phyloP scores from a whole-genome alignment of 495 filamentous ascomycete genomes.

The Penicillium nucicola region DNA sequence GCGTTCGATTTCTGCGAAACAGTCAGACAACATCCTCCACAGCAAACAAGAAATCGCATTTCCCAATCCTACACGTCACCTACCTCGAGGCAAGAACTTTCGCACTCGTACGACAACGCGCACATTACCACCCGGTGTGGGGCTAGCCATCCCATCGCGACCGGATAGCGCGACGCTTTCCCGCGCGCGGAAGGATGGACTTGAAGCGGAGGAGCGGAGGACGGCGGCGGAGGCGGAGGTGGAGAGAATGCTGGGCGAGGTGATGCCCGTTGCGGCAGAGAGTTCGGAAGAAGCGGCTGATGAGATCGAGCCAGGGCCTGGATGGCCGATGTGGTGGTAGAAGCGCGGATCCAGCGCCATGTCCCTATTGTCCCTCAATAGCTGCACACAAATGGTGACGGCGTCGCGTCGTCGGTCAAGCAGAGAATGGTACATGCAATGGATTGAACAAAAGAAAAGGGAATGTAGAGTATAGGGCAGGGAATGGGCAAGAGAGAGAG shows the following conservation, averaged over 20 bases:
- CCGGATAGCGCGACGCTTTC: constrained; percentile 55
- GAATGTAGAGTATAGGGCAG: constrained; percentile 2
- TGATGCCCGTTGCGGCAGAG: constrained; percentile 53
- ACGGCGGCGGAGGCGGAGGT: constrained; percentile 61
- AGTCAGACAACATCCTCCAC: neutral
- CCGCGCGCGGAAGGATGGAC: constrained; percentile 67
- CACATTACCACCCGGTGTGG: constrained; percentile 73
- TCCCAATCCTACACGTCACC: constrained; percentile 12
- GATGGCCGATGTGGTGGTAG: constrained; percentile 46
- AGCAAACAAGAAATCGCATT: neutral
- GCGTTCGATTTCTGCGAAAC: constrained; percentile 66
- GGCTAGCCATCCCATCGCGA: constrained; percentile 32
- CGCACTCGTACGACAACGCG: constrained; percentile 91
- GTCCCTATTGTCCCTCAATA: constrained; percentile 46
- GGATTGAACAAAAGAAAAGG: constrained; percentile 9
- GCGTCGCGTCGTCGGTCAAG: constrained; percentile 42
- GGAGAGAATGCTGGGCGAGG: constrained; percentile 43
- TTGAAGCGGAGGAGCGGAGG: constrained; percentile 48
- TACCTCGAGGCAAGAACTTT: constrained; percentile 87
- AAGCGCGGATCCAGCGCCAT: constrained; percentile 59
- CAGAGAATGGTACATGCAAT: constrained; percentile 45
- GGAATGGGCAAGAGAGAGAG: constrained; percentile 2
- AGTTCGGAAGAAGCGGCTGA: constrained; percentile 57
- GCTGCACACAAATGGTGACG: constrained; percentile 43
- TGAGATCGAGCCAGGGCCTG: constrained; percentile 44